Conservation (phyloP, 495 filamentous ascomycete species). For the Bacidia rubella region DNA sequence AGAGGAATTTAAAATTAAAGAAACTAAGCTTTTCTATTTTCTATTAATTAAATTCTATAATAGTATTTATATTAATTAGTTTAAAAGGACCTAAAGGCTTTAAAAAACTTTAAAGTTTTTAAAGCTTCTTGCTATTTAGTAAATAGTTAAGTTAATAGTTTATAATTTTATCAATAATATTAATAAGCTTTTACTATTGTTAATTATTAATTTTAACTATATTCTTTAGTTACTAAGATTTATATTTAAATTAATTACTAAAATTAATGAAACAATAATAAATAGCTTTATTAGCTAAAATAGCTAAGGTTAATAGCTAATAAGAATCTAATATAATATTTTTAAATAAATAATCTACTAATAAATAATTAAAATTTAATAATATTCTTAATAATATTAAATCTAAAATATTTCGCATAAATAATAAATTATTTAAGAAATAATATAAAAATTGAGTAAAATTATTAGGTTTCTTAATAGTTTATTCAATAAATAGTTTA, state of each 20-base stretch:
- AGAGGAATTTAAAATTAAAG: too few relatives aligned
- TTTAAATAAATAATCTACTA: not conserved
- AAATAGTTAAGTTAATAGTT: not conserved
- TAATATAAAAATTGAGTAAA: not conserved
- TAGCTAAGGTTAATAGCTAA: not conserved
- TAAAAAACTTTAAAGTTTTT: not conserved
- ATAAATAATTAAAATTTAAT: not conserved
- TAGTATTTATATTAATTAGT: not conserved
- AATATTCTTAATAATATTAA: not conserved
- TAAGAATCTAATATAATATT: not conserved
- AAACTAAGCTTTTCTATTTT: too few relatives aligned
- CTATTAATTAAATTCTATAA: too few relatives aligned
- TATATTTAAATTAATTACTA: too few relatives aligned
- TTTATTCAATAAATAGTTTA: not conserved
- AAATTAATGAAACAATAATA: too few relatives aligned
- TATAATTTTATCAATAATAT: not conserved
- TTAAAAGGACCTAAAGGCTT: not conserved
- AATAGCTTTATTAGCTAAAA: too few relatives aligned
- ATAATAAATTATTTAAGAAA: not conserved
- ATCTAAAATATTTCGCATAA: not conserved
- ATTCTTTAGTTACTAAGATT: too few relatives aligned
- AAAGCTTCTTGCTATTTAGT: not conserved
- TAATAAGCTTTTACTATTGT: too few relatives aligned
- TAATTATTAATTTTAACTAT: too few relatives aligned
- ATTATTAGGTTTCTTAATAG: not conserved